Evolutionary conservation across 352 stramenopile species (phyloP), one percentile per base, ranked within the genome.

Genomic region (Thalassiosira gravida): DNA sequence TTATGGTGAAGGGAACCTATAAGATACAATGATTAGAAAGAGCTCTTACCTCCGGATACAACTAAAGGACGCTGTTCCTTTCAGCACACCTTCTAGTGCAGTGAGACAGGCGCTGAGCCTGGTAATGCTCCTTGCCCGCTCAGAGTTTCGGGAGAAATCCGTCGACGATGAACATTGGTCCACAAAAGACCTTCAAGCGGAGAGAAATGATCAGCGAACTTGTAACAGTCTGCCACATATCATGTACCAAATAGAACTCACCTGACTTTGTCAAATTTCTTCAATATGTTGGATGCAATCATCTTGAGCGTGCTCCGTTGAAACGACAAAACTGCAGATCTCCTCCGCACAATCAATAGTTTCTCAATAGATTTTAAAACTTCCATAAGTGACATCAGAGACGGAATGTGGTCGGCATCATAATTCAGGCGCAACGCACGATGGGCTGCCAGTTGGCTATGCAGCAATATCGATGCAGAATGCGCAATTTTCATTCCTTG

Each of bases 351-450:
- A 50, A 65, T 30, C 71, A 97, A 95, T 93, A 97, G 96, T 62
- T 97, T 96, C 74, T 98, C 95, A 30, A 98, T 93, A 1, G 92
- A 92, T 80, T 98, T 98, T 24, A 97, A 74, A 32, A 97, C 94
- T 46, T 97, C 93, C 52, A 97, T 94, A 56, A 95, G 96, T 11
- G 91, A 95, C 65, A 96, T 94, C 46, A 97, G 56, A 1, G 94
- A 92, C n/a, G 91, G 80, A 27, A 83, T 52, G 96, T 95, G 22
- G 94, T 90, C 8, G 86, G 88, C 73, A 95, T 97, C n/a, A 86
- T 90, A 91, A 95, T 95, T 7, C 92, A 95, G 46, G 94, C 95
- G 37, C 20, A 97, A 83, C 1, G 92, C 92, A n/a, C 96, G 83
- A 71, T 97, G 95, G 27, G 71, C 22, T 29, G 73, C n/a, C 13